Evolutionary conservation across 345 rosid species (phyloP).

Genomic region (Psidium friedrichsthalianum): DNA sequence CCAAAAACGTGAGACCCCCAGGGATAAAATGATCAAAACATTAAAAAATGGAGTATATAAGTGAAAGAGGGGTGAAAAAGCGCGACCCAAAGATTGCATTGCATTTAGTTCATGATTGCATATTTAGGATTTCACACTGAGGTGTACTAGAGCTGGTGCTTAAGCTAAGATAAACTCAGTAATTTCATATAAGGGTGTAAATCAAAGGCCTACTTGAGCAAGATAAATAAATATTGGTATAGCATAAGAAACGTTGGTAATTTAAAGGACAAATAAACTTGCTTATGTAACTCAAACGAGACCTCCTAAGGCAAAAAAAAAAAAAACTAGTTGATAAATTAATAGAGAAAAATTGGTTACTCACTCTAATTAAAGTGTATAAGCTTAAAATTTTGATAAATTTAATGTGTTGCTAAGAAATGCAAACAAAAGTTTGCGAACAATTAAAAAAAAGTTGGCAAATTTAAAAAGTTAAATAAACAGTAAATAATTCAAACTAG

Average conservation of each 20-base stretch:
- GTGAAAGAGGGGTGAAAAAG: no score
- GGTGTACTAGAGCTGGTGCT: not conserved
- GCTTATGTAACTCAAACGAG: not conserved
- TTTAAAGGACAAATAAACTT: not conserved
- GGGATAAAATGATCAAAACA: no score
- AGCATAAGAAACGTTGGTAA: not conserved
- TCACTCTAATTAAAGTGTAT: not conserved
- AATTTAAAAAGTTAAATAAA: not conserved
- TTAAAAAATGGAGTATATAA: no score
- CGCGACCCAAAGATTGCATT: no score
- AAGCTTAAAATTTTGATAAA: not conserved
- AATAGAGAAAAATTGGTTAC: not conserved
- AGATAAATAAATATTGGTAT: not conserved
- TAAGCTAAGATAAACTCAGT: not conserved
- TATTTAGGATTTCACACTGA: no score
- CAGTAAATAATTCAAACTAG: not conserved
- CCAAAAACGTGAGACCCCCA: no score
- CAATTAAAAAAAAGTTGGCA: not conserved
- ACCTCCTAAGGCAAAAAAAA: not conserved
- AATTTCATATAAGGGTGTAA: not conserved
- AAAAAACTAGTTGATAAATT: not conserved
- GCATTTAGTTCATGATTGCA: no score
- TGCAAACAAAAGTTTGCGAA: not conserved
- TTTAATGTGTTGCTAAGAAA: not conserved
- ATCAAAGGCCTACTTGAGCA: not conserved